phyloP scores from a whole-genome alignment of 2,329 filamentous ascomycete genomes.

The Paracorniculantispora psalliotae region DNA sequence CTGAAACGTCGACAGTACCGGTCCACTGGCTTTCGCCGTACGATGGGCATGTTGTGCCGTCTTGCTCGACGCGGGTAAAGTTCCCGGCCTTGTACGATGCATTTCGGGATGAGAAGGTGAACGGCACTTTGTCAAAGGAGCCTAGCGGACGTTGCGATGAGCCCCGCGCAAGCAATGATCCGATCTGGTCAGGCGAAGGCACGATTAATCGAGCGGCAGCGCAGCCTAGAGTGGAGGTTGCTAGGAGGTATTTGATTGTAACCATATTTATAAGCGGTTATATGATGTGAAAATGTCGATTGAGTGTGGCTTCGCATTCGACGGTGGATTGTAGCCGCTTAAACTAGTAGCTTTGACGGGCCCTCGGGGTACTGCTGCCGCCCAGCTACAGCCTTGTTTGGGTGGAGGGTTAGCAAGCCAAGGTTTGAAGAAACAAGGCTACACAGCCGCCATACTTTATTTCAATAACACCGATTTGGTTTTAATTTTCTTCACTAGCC shows the following conservation, averaged over 20 bases:
- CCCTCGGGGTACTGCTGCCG: background rate
- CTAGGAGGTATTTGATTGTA: background rate
- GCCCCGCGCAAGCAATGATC: background rate
- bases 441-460: too few species aligned
- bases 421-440: too few species aligned
- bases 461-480: too few species aligned
- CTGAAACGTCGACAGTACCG: slow-evolving; percentile 9
- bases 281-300: background rate
- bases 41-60: background rate
- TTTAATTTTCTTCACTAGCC: too few species aligned
- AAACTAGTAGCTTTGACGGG: background rate
- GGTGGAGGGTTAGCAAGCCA: too few species aligned
- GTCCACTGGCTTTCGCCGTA: slow-evolving; percentile 11
- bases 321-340: background rate
- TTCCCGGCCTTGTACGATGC: background rate
- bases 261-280: background rate
- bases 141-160: background rate
- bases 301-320: background rate
- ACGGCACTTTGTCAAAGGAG: background rate
- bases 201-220: background rate
- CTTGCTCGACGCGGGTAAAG: background rate
- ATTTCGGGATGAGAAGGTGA: background rate
- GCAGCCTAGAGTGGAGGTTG: background rate
- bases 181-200: background rate
- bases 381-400: too few species aligned